Percentiles rank a stretch among this genome's conserved stretches.
Conservation (phyloP, 108 stramenopile genomes). For the Nitzschia palea region DNA sequence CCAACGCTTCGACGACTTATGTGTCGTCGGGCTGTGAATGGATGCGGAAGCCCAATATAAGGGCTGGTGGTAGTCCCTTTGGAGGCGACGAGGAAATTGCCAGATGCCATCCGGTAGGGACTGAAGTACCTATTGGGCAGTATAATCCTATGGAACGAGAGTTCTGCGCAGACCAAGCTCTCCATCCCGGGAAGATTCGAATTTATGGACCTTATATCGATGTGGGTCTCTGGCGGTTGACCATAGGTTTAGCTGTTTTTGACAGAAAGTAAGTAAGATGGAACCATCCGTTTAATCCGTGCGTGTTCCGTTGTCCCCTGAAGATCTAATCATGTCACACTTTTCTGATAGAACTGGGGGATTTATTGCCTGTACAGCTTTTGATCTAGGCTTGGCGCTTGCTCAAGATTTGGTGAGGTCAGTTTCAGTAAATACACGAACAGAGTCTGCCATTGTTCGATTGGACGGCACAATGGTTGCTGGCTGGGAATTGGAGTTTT, state of each 20-base stretch:
- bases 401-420: slow-evolving; percentile 33
- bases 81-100: slow-evolving; percentile 45
- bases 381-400: slow-evolving; percentile 35
- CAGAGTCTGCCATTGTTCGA: slow-evolving; percentile 28
- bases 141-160: slow-evolving; percentile 62
- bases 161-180: slow-evolving; percentile 50
- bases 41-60: slow-evolving; percentile 46
- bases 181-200: slow-evolving; percentile 28
- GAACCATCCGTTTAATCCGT: background rate
- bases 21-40: slow-evolving; percentile 56
- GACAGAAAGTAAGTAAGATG: slow-evolving; percentile 35
- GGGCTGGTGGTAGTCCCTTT: slow-evolving; percentile 27
- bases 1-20: slow-evolving; percentile 18
- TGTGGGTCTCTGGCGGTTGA: slow-evolving; percentile 33
- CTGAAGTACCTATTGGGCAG: slow-evolving; percentile 24
- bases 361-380: slow-evolving; percentile 44
- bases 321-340: background rate
- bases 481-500: background rate
- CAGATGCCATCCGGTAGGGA: slow-evolving; percentile 45
- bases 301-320: background rate
- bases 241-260: slow-evolving; percentile 39
- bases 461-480: slow-evolving; percentile 33
- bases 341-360: slow-evolving; percentile 25
- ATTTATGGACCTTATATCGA: slow-evolving; percentile 42
- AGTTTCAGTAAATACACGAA: slow-evolving; percentile 15